These are phyloP conservation scores for Cordyceps cicadae DNA, from an alignment of 2,329 filamentous ascomycete genomes.

Conservation along the genomic window DNA sequence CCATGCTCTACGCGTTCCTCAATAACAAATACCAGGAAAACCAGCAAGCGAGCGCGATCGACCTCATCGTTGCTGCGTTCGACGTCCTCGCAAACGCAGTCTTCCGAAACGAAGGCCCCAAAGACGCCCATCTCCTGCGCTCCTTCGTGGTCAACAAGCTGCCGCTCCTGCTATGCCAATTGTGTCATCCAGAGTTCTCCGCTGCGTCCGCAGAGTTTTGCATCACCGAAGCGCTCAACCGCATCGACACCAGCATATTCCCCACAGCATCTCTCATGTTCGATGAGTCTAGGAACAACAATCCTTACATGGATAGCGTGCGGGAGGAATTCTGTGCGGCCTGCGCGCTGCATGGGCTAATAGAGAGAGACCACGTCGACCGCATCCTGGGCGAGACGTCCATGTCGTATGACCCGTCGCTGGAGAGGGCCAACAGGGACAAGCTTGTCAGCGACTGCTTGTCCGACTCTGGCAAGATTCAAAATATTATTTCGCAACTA, in stretches of 20 bases:
- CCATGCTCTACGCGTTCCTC: slow-evolving; percentile 67
- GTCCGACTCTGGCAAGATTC: slow-evolving; percentile 64
- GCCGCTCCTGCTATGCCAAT: slow-evolving; percentile 44
- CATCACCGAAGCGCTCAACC: slow-evolving; percentile 62
- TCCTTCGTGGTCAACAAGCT: slow-evolving; percentile 74
- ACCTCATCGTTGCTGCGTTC: slow-evolving; percentile 81
- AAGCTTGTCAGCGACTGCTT: slow-evolving; percentile 70
- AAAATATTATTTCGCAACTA: slow-evolving; percentile 70
- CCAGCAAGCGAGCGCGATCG: slow-evolving; percentile 66
- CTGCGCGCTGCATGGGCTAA: slow-evolving; percentile 80
- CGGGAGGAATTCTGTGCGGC: slow-evolving; percentile 76
- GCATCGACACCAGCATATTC: slow-evolving; percentile 74
- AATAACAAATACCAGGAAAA: slow-evolving; percentile 82
- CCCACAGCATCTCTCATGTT: slow-evolving; percentile 53
- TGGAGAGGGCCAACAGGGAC: slow-evolving; percentile 69
- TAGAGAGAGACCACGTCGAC: slow-evolving; percentile 69
- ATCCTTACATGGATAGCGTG: slow-evolving; percentile 49
- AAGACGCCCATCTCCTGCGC: slow-evolving; percentile 63
- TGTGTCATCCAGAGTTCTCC: slow-evolving; percentile 59
- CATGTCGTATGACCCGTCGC: slow-evolving; percentile 66
- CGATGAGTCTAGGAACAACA: slow-evolving; percentile 48
- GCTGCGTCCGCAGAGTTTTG: slow-evolving; percentile 67
- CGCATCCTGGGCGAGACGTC: slow-evolving; percentile 76
- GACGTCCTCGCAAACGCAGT: slow-evolving; percentile 83
- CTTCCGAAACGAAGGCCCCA: slow-evolving; percentile 51